These are phyloP conservation scores for Diaporthe sp. DNA, from an alignment of 2,329 filamentous ascomycete species.

Conservation along the genomic window DNA sequence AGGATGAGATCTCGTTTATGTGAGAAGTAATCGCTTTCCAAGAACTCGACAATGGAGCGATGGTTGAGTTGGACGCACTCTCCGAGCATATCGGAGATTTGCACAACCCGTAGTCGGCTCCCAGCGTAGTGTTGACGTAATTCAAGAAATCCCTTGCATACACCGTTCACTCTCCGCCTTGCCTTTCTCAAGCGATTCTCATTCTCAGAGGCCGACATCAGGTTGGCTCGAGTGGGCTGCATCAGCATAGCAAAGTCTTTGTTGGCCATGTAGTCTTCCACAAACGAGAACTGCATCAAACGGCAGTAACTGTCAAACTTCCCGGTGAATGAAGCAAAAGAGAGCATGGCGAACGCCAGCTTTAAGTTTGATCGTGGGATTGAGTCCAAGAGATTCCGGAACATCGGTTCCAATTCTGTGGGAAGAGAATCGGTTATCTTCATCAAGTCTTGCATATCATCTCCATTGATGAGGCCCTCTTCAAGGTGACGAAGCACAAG, in stretches of 20 bases:
- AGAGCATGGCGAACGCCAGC: not conserved
- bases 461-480: constrained; percentile 13
- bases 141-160: constrained; percentile 20
- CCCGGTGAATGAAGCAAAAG: not conserved
- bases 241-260: constrained; percentile 5
- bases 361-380: constrained; percentile 5
- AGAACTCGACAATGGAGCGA: constrained; percentile 18
- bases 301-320: not conserved
- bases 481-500: constrained; percentile 9
- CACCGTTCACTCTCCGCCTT: constrained; percentile 2
- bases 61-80: not conserved
- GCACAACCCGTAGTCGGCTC: not conserved
- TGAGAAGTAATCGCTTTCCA: not conserved
- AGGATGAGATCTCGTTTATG: not conserved
- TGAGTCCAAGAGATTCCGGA: constrained; percentile 4
- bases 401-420: constrained; percentile 8
- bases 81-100: constrained; percentile 5
- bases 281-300: constrained; percentile 9
- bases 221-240: not conserved
- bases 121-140: not conserved
- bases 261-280: constrained; percentile 5
- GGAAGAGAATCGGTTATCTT: constrained; percentile 9
- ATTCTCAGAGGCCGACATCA: not conserved
- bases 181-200: not conserved
- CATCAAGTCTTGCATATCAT: constrained; percentile 2